A percentile compares a stretch with the other conserved stretches of the same genome.
Evolutionary conservation across 441 rosid species (phyloP).

Genomic region (Aleurites moluccanus): DNA sequence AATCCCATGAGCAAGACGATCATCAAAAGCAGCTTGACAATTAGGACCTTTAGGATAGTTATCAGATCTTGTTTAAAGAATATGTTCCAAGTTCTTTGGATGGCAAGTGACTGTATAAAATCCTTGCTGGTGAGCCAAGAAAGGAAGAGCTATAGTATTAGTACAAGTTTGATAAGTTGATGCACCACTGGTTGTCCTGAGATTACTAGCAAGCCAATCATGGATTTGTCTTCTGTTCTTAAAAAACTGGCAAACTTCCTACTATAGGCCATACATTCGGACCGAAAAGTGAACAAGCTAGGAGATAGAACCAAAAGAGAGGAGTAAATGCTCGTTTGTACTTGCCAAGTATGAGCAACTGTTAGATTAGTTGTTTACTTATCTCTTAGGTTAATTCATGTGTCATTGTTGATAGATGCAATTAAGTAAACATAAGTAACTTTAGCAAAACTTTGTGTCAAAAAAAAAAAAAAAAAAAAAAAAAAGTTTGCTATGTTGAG

Average conservation of each 20-base stretch:
- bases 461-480: too few species aligned
- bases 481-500: too few species aligned
- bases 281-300: constrained; percentile 65
- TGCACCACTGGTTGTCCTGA: constrained; percentile 56
- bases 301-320: constrained; percentile 72
- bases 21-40: constrained; percentile 86
- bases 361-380: too few species aligned
- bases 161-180: constrained; percentile 87
- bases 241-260: constrained; percentile 69
- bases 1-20: constrained; percentile 84
- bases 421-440: too few species aligned
- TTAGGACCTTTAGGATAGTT: constrained; percentile 91
- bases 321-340: too few species aligned
- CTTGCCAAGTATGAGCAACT: too few species aligned
- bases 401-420: too few species aligned
- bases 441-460: too few species aligned
- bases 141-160: constrained; percentile 68
- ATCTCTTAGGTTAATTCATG: too few species aligned
- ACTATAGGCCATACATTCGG: constrained; percentile 67
- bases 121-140: constrained; percentile 71
- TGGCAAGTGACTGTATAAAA: constrained; percentile 90
- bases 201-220: constrained; percentile 81
- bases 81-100: constrained; percentile 85
- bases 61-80: constrained; percentile 76
- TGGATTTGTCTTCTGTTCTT: constrained; percentile 61